Evolutionary conservation across 306 rosid species (phyloP).

Genomic region (Gynostemma pentaphyllum): DNA sequence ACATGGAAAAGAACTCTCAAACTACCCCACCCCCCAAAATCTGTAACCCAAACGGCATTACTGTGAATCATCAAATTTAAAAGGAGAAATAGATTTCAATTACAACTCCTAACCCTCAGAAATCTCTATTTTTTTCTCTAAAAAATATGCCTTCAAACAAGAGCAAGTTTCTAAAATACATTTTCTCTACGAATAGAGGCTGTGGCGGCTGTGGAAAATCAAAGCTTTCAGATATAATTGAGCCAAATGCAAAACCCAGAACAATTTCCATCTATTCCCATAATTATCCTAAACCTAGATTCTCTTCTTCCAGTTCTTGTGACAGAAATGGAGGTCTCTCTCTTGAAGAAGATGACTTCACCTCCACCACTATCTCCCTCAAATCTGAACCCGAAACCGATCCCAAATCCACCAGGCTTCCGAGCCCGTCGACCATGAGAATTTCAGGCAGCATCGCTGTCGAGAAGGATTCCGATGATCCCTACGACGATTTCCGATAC

Average conservation of each 20-base stretch:
- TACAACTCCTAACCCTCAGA: too few relatives aligned
- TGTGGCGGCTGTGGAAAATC: slow-evolving; percentile 5
- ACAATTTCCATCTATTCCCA: not conserved
- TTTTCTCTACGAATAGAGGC: not conserved
- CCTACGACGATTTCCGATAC: slow-evolving; percentile 62
- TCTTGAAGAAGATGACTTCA: slow-evolving; percentile 4
- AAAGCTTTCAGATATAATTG: slow-evolving; percentile 2
- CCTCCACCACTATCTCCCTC: slow-evolving; percentile 1
- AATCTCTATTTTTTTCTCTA: not conserved
- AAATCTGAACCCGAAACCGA: not conserved
- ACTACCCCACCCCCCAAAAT: too few relatives aligned
- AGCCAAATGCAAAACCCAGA: not conserved
- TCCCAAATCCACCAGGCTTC: not conserved
- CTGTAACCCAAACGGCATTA: too few relatives aligned
- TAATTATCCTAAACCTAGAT: not conserved
- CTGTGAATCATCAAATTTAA: too few relatives aligned
- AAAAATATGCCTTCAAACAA: not conserved
- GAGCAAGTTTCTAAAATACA: not conserved
- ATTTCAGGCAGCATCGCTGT: slow-evolving; percentile 52
- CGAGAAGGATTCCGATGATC: slow-evolving; percentile 80
- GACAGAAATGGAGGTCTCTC: not conserved
- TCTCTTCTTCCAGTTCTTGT: not conserved
- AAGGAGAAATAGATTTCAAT: too few relatives aligned
- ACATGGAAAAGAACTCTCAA: too few relatives aligned
- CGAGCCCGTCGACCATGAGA: not conserved